phyloP scores from a whole-genome alignment of 768 basidiomycete genomes.

The Leucocoprinus sp. region DNA sequence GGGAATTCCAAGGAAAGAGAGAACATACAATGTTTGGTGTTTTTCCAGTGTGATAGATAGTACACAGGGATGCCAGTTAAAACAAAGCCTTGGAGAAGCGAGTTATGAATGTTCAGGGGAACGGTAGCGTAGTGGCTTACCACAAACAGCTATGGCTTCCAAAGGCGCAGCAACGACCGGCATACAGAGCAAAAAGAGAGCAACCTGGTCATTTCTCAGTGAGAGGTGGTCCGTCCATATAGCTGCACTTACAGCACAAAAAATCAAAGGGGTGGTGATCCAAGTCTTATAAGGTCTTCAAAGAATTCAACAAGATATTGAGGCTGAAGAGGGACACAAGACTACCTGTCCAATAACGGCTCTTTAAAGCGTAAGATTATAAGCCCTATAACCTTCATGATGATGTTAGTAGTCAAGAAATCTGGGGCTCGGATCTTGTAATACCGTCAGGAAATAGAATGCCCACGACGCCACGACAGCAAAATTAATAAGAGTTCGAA shows the following conservation, averaged over 20 bases:
- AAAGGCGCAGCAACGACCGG: slow-evolving; percentile 88
- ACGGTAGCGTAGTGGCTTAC: slow-evolving; percentile 31
- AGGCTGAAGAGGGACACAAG: not conserved
- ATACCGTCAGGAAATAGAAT: slow-evolving; percentile 81
- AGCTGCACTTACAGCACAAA: slow-evolving; percentile 65
- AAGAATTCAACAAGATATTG: not conserved
- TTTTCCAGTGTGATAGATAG: slow-evolving; percentile 59
- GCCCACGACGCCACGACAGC: slow-evolving; percentile 83
- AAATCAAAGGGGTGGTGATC: slow-evolving; percentile 83
- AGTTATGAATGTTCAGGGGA: not conserved
- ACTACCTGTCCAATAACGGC: slow-evolving; percentile 73
- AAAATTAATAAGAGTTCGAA: slow-evolving; percentile 83
- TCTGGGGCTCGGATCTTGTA: not conserved
- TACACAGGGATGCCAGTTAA: slow-evolving; percentile 76
- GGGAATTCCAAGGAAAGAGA: slow-evolving; percentile 8
- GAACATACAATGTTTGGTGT: slow-evolving; percentile 32
- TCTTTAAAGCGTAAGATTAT: slow-evolving; percentile 87
- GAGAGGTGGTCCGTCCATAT: not conserved
- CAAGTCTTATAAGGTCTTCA: slow-evolving; percentile 87
- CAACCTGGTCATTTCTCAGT: slow-evolving; percentile 44
- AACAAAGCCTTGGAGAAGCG: slow-evolving; percentile 52
- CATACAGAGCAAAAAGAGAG: slow-evolving; percentile 88
- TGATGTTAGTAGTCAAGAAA: not conserved
- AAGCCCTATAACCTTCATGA: slow-evolving; percentile 68
- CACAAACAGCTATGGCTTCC: slow-evolving; percentile 80